A percentile compares a stretch with the other conserved stretches of the same genome.
These are phyloP conservation scores for Chalaropsis ovoidea DNA, from an alignment of 2,329 filamentous ascomycete species.

Conservation along the genomic window DNA sequence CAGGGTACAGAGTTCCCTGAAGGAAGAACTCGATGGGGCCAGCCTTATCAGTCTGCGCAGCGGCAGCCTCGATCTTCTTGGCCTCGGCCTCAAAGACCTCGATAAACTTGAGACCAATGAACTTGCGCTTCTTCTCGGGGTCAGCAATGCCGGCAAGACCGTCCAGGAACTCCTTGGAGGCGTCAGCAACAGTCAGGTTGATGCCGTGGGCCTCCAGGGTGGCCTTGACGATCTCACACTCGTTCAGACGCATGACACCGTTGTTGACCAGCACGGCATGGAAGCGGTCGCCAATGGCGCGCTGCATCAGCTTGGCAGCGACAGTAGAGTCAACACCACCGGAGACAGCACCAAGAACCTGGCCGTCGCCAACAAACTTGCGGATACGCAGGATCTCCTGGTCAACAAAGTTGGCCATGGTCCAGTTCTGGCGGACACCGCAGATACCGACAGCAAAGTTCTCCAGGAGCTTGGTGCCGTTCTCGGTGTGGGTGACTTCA, in stretches of 20 bases:
- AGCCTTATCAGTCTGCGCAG: slow-evolving; percentile 54
- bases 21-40: slow-evolving; percentile 76
- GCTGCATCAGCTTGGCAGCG: slow-evolving; percentile 72
- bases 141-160: slow-evolving; percentile 64
- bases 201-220: slow-evolving; percentile 72
- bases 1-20: slow-evolving; percentile 67
- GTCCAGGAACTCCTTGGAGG: slow-evolving; percentile 62
- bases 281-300: slow-evolving; percentile 75
- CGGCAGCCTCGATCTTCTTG: slow-evolving; percentile 37
- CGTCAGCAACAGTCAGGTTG: slow-evolving; percentile 81
- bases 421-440: slow-evolving; percentile 65
- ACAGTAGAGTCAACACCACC: slow-evolving; percentile 89
- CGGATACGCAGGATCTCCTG: slow-evolving; percentile 74
- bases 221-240: slow-evolving; percentile 71
- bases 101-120: slow-evolving; percentile 63
- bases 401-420: slow-evolving; percentile 72
- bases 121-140: slow-evolving; percentile 81
- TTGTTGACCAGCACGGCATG: slow-evolving; percentile 79
- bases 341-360: slow-evolving; percentile 48
- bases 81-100: slow-evolving; percentile 72
- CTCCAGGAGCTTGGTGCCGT: slow-evolving; percentile 58
- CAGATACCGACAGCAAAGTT: slow-evolving; percentile 86
- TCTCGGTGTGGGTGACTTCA: slow-evolving; percentile 62
- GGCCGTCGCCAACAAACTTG: slow-evolving; percentile 69
- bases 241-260: slow-evolving; percentile 74